Base-by-base conservation (phyloP, 345 rosid species). In the Pelargonium nanum region DNA sequence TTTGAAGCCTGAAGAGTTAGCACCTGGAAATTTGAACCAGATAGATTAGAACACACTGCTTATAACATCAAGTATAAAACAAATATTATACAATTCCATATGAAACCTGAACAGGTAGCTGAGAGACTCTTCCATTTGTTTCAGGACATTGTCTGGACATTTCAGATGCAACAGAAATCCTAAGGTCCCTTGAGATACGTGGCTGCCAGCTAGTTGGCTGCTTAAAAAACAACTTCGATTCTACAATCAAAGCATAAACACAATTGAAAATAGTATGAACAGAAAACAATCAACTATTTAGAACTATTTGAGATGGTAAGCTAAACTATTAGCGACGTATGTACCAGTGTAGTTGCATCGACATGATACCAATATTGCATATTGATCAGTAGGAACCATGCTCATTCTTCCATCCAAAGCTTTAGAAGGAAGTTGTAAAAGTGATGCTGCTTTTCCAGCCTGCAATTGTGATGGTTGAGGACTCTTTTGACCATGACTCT, bases 1-100 rank as follows among this genome's bases (percentile, higher is more conserved):
- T 94, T 94, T 26, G 99, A 87, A 53, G 99, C 97, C 80, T 81
- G 95, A 57, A 94, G 86, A 9, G 96, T 85, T 77, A 94, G 75
- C 56, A 88, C 89, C 99, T 94, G 89, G 70, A 59, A 70, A 65
- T 62, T 50, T 59, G 26, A 59, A 72, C 70, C 56, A 76, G 57
- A 70, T 58, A 62, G 66, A 53, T 72, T 61, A 71, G 60, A 62
- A 57, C 44, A 19, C 26, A 21, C 5, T 5, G 45, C 23, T n/a
- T 24, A 54, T 15, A 19, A 56, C 52, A 56, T 56, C 52, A 57
- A n/a, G 44, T 24, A 1, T 54, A 9, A 24, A 24, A 26, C 20
- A 73, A 51, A 60, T 57, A 32, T 17, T 22, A 44, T 25, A 13
- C 19, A 22, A 19, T 54, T 53, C 57, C 60, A 72, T 58, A 62